These are phyloP conservation scores for Aspergillus hiratsukae DNA, from an alignment of 2,329 filamentous ascomycete species.

Conservation along the genomic window DNA sequence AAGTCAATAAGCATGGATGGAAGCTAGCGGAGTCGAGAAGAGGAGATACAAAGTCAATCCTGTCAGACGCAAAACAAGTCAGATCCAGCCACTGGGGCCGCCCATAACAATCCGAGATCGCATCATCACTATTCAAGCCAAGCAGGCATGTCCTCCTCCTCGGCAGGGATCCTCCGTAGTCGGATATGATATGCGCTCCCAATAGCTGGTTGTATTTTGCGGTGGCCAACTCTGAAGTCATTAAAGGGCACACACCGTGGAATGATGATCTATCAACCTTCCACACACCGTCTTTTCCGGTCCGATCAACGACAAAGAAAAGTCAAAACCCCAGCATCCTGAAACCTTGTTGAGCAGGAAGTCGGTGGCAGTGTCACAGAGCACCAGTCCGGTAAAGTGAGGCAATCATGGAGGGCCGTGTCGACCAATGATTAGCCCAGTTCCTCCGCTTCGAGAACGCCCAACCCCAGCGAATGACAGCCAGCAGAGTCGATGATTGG, in stretches of 20 bases:
- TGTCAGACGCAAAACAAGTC: not conserved
- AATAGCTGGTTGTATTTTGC: not conserved
- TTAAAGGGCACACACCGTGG: not conserved
- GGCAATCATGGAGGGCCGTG: constrained; percentile 18
- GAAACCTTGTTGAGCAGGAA: not conserved
- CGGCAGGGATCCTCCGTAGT: not conserved
- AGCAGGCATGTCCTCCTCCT: no score
- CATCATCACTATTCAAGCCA: not conserved
- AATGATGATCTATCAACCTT: not conserved
- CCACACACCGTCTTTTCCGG: not conserved
- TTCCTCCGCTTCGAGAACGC: constrained; percentile 20
- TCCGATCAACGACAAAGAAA: not conserved
- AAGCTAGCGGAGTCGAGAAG: no score
- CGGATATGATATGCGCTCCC: not conserved
- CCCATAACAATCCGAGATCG: not conserved
- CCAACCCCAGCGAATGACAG: constrained; percentile 13
- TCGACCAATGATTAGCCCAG: constrained; percentile 15
- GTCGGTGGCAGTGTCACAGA: not conserved
- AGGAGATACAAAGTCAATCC: no score
- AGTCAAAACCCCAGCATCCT: not conserved
- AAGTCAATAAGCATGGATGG: not conserved
- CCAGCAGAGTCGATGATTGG: constrained; percentile 10
- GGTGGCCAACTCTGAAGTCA: not conserved
- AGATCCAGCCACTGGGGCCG: not conserved
- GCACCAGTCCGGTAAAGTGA: constrained; percentile 17